Evolutionary conservation across 2,329 filamentous ascomycete species (phyloP).

Genomic region (Trichoderma aggressivum): DNA sequence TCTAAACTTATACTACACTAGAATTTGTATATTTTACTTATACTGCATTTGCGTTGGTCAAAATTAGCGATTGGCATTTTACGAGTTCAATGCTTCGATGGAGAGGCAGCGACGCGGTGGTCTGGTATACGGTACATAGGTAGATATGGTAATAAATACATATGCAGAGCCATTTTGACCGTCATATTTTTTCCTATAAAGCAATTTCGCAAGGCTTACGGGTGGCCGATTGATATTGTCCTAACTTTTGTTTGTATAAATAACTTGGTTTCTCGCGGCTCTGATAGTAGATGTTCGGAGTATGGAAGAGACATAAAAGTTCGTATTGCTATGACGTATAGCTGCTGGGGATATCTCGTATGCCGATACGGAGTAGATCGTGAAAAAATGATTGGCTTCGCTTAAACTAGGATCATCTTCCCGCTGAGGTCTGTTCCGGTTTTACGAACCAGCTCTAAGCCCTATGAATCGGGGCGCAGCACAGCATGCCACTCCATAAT

Average conservation of each 20-base stretch:
- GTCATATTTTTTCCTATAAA: no score
- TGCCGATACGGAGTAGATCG: not conserved
- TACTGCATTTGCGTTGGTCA: not conserved
- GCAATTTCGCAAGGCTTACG: not conserved
- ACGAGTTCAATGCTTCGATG: not conserved
- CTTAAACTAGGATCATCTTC: not conserved
- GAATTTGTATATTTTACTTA: not conserved
- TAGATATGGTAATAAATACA: not conserved
- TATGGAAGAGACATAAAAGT: not conserved
- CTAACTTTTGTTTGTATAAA: not conserved
- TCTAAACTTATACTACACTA: not conserved
- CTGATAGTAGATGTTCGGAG: not conserved
- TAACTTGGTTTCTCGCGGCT: not conserved
- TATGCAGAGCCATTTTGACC: not conserved
- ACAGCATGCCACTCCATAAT: not conserved
- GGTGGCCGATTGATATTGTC: not conserved
- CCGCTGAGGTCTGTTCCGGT: not conserved
- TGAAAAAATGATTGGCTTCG: not conserved
- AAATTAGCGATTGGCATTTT: not conserved
- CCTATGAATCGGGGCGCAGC: not conserved
- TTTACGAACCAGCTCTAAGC: not conserved
- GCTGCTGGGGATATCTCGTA: not conserved
- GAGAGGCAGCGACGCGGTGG: not conserved
- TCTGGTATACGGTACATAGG: not conserved
- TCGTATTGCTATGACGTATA: not conserved